Evolutionary conservation across 1,139 yeast species (phyloP), one percentile per base, ranked within the genome.

Genomic region (Blastobotrys arbuscula): DNA sequence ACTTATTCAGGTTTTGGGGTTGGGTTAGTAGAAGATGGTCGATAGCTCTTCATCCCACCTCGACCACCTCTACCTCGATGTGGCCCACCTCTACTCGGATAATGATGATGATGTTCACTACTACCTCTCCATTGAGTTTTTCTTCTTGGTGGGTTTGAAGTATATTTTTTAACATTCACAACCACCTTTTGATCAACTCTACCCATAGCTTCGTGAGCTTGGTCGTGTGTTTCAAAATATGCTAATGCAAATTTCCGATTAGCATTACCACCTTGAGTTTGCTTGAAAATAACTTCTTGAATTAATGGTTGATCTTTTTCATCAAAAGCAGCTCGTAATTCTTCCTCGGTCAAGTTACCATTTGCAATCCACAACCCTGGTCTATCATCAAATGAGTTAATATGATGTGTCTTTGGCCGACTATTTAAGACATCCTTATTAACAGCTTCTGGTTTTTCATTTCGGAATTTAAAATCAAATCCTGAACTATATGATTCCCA

Each of bases 381-480:
- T 16, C 55, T 20, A 45, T 41, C 36, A 20, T 38, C 31, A 5
- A 28, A 7, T 7, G 7, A 7, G 19, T 24, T 24, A 7, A 7
- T 24, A 7, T 7, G 31, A 19, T 42, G 20, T n/a, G 42, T 15
- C 15, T 45, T 24, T 23, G 41, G 16, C 4, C 35, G 30, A 9
- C 21, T 19, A 13, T 28, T 23, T n/a, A 38, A 39, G 3, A 43
- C 43, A n/a, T 44, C 46, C 26, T 40, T 38, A 8, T 39, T 23
- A 23, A 36, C 49, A 18, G 44, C 43, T 23, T 44, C 46, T 16
- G 43, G 38, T 42, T 45, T 47, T 43, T 45, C 45, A 44, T 48
- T 53, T 50, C 79, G 62, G 60, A 73, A 76, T 20, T 62, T 65
- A 58, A 78, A 78, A 54, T 77, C 76, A 57, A 78, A 78, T 2